Evolutionary conservation across 2,329 filamentous ascomycete species (phyloP).

Genomic region (Claviceps sp.): DNA sequence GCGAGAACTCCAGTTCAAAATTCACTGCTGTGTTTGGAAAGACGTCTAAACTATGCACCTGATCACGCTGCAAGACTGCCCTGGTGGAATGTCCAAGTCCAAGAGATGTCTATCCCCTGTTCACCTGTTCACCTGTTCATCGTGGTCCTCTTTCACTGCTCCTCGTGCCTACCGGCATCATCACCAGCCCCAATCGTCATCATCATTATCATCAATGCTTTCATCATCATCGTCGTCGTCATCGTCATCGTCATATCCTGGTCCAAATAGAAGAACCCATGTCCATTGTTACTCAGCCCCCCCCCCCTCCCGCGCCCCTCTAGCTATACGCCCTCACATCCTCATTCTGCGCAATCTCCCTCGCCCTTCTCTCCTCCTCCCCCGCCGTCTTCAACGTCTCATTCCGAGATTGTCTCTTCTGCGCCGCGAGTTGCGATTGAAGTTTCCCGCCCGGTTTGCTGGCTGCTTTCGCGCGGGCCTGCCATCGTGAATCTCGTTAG

Average conservation of each 20-base stretch:
- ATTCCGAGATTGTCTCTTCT: constrained; percentile 59
- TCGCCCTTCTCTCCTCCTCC: constrained; percentile 46
- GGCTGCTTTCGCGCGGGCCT: constrained; percentile 55
- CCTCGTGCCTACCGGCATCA: not conserved
- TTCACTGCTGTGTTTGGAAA: too few relatives aligned
- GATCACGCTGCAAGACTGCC: too few relatives aligned
- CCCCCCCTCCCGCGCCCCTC: not conserved
- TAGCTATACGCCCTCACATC: constrained; percentile 23
- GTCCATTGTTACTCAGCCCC: not conserved
- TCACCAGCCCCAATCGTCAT: not conserved
- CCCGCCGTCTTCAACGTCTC: constrained; percentile 58
- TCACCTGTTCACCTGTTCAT: too few relatives aligned
- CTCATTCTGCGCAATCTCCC: constrained; percentile 52
- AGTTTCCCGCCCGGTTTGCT: constrained; percentile 49
- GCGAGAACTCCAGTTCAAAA: too few relatives aligned
- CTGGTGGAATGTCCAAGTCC: too few relatives aligned
- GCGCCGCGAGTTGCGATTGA: constrained; percentile 54
- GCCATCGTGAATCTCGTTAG: too few relatives aligned
- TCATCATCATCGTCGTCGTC: not conserved
- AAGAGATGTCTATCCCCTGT: too few relatives aligned
- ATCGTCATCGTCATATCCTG: not conserved
- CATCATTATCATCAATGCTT: not conserved
- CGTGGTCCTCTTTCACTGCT: too few relatives aligned
- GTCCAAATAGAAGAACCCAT: not conserved
- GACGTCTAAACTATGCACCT: too few relatives aligned